Percentiles rank a stretch among this genome's conserved stretches.
Conservation (phyloP, 345 rosid species). For the Kandelia obovata region DNA sequence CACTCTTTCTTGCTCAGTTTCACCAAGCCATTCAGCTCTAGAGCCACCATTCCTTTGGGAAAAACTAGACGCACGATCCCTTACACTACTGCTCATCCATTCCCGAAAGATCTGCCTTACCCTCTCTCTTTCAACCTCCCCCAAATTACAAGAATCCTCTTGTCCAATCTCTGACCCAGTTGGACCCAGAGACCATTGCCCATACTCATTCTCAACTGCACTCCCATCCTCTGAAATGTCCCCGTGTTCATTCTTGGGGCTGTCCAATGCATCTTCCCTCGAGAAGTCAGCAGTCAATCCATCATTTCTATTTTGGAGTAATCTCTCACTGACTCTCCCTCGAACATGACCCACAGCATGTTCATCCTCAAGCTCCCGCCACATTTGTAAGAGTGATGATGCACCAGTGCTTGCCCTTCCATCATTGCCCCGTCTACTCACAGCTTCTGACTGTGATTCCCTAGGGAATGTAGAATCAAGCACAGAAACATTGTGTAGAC, state of each 20-base stretch:
- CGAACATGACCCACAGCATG: conserved; percentile 60
- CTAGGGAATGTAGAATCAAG: conserved; percentile 67
- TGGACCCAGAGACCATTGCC: conserved; percentile 53
- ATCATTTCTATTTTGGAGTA: conserved; percentile 42
- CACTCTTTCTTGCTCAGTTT: conserved; percentile 91
- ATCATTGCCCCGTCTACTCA: conserved; percentile 49
- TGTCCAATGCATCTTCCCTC: conserved; percentile 38
- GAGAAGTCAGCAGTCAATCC: conserved; percentile 32
- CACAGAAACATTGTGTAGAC: conserved; percentile 70
- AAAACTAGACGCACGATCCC: conserved; percentile 45
- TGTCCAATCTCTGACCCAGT: conserved; percentile 49
- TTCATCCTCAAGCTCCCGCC: conserved; percentile 91
- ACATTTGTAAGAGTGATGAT: conserved; percentile 71
- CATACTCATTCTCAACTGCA: conserved; percentile 47
- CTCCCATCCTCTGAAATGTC: conserved; percentile 40
- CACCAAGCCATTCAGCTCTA: conserved; percentile 77
- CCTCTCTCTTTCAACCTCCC: conserved; percentile 79
- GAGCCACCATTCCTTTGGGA: conserved; percentile 42
- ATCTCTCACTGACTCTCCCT: conserved; percentile 49
- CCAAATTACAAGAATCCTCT: conserved; percentile 59
- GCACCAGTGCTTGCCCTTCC: conserved; percentile 66
- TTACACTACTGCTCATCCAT: conserved; percentile 69
- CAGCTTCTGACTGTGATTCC: conserved; percentile 56
- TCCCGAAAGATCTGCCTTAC: conserved; percentile 80
- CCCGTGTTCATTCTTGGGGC: conserved; percentile 35